Conservation (phyloP, 164 flowering plant species). For the Vitis amurensis region DNA sequence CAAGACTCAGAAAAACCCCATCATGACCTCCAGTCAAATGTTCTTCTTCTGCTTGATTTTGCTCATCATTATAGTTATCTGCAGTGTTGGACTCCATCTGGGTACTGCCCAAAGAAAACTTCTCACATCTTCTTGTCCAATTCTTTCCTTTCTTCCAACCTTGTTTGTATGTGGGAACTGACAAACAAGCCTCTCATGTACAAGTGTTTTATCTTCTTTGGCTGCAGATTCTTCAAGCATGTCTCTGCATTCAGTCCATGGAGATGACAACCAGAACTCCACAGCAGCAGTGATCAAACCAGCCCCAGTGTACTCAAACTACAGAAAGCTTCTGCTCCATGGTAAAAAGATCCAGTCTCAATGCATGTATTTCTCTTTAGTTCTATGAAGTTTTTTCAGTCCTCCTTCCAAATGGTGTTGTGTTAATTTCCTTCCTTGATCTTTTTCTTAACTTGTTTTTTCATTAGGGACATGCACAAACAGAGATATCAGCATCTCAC, state of each 20-base stretch:
- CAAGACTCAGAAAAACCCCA: not conserved
- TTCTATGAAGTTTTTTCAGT: not conserved
- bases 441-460: not conserved
- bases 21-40: constrained; percentile 16
- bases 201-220: not conserved
- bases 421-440: not conserved
- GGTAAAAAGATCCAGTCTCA: constrained; percentile 17
- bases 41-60: constrained; percentile 12
- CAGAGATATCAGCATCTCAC: constrained; percentile 67
- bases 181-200: not conserved
- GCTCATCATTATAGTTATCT: constrained; percentile 9
- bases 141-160: not conserved
- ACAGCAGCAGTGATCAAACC: not conserved
- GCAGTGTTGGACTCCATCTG: constrained; percentile 15
- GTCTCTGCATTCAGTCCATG: constrained; percentile 9
- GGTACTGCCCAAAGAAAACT: constrained; percentile 7
- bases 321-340: constrained; percentile 33
- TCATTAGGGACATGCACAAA: constrained; percentile 40
- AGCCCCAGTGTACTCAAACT: constrained; percentile 7
- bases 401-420: not conserved
- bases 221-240: constrained; percentile 16
- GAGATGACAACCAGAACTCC: constrained; percentile 8
- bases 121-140: not conserved
- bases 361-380: not conserved
- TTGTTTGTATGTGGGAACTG: not conserved